These are phyloP conservation scores for Hylodesmum podocarpum DNA, from an alignment of 306 rosid species.

Conservation along the genomic window DNA sequence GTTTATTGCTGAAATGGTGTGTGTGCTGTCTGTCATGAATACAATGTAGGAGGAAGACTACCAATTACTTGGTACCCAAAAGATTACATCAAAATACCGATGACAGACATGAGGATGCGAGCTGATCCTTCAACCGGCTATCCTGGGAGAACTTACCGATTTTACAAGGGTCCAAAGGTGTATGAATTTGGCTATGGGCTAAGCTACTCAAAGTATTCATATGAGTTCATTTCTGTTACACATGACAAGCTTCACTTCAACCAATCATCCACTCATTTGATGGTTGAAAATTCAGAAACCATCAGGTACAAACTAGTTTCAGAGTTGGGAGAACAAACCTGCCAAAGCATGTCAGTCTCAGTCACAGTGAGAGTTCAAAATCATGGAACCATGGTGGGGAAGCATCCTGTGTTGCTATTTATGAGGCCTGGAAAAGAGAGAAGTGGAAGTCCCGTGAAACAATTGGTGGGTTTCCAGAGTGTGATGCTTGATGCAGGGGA, in stretches of 20 bases:
- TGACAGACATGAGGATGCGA: constrained; percentile 99
- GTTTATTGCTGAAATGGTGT: constrained; percentile 4
- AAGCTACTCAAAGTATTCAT: constrained; percentile 73
- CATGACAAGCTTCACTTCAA: constrained; percentile 57
- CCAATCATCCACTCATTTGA: constrained; percentile 43
- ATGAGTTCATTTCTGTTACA: constrained; percentile 52
- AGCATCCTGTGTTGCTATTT: constrained; percentile 74
- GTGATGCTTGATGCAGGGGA: constrained; percentile 65
- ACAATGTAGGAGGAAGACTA: constrained; percentile 81
- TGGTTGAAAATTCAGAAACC: constrained; percentile 46
- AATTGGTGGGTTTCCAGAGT: constrained; percentile 68
- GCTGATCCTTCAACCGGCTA: constrained; percentile 61
- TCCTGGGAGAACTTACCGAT: constrained; percentile 84
- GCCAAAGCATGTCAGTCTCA: constrained; percentile 49
- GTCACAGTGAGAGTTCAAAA: constrained; percentile 60
- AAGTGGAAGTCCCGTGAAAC: constrained; percentile 58
- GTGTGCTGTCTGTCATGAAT: constrained; percentile 10
- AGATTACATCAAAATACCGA: constrained; percentile 64
- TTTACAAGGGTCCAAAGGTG: constrained; percentile 72
- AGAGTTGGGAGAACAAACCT: constrained; percentile 50
- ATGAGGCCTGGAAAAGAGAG: constrained; percentile 32
- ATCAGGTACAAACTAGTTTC: constrained; percentile 56
- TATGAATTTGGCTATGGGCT: constrained; percentile 86
- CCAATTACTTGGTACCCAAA: constrained; percentile 90
- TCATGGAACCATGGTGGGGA: constrained; percentile 73